Evolutionary conservation across 2,329 filamentous ascomycete genomes (phyloP).

Genomic region (Laburnicola sp.): DNA sequence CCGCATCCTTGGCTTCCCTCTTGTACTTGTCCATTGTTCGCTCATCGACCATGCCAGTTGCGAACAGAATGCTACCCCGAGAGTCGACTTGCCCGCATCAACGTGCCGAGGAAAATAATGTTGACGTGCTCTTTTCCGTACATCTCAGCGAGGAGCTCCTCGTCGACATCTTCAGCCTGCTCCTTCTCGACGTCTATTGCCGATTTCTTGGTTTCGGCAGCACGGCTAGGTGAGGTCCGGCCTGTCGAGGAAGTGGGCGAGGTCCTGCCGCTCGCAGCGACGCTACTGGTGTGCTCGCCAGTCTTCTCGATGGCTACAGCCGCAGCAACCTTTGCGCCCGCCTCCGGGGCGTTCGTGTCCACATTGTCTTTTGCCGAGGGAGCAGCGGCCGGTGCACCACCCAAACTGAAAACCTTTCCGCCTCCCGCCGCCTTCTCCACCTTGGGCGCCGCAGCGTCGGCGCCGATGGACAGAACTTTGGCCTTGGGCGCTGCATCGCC

Average conservation of each 20-base stretch:
- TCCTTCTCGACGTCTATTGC: constrained; percentile 84
- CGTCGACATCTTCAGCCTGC: constrained; percentile 75
- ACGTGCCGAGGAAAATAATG: constrained; percentile 99
- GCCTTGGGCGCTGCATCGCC: constrained; percentile 59
- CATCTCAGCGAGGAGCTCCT: constrained; percentile 87
- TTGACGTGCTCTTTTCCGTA: constrained; percentile 95
- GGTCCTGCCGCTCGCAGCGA: constrained; percentile 65
- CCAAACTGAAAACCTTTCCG: constrained; percentile 77
- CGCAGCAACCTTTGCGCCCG: constrained; percentile 81
- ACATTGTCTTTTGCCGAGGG: constrained; percentile 53
- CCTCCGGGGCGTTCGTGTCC: constrained; percentile 58
- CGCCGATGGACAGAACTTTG: constrained; percentile 64
- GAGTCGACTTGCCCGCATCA: constrained; percentile 95
- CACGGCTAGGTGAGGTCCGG: constrained; percentile 72
- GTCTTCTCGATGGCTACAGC: constrained; percentile 91
- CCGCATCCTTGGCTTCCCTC: constrained; percentile 93
- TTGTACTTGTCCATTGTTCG: constrained; percentile 94
- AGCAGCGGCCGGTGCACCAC: constrained; percentile 56
- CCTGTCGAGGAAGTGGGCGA: constrained; percentile 84
- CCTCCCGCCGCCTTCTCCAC: constrained; percentile 53
- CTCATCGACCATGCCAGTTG: constrained; percentile 98
- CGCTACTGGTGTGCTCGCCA: constrained; percentile 64
- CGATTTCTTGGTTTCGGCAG: constrained; percentile 66
- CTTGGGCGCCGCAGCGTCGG: constrained; percentile 58
- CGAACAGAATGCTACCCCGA: constrained; percentile 93